Conservation (phyloP, 345 rosid genomes). For the Dipteronia sinensis region DNA sequence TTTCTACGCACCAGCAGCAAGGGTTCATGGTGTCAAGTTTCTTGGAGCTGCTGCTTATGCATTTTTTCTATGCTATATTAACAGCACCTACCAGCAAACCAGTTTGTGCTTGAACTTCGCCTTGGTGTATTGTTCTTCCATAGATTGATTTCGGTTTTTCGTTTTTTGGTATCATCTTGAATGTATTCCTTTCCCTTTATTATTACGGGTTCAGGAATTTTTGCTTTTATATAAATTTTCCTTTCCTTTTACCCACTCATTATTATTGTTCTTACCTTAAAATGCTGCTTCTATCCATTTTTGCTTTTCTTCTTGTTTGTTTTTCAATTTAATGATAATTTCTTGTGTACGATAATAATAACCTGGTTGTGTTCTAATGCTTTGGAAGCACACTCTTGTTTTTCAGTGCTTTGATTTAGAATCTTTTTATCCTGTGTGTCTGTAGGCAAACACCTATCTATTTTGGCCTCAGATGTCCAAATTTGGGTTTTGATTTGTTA, state of each 20-base stretch:
- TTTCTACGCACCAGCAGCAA: neutral
- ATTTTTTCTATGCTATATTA: too few species aligned
- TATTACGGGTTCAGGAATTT: slow-evolving; percentile 28
- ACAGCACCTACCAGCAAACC: neutral
- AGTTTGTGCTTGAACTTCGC: neutral
- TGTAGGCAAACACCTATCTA: neutral
- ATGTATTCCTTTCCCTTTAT: slow-evolving; percentile 37
- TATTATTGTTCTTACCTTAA: neutral
- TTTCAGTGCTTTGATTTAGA: too few species aligned
- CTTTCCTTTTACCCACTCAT: too few species aligned
- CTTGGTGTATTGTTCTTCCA: neutral
- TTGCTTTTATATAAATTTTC: neutral
- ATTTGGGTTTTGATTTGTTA: neutral
- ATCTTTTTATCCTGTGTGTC: neutral
- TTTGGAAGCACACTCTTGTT: too few species aligned
- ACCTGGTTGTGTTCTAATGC: too few species aligned
- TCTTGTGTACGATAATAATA: too few species aligned
- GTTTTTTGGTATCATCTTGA: neutral
- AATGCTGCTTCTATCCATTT: too few species aligned
- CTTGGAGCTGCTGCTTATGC: neutral
- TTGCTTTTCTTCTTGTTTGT: too few species aligned
- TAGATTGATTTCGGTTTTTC: neutral
- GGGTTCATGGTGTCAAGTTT: slow-evolving; percentile 2
- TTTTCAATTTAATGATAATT: too few species aligned
- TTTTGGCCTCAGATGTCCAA: neutral